Percentiles rank a stretch among this genome's conserved stretches.
Evolutionary conservation across 1,139 yeast genomes (phyloP).

Genomic region (Scheffersomyces lignicola): DNA sequence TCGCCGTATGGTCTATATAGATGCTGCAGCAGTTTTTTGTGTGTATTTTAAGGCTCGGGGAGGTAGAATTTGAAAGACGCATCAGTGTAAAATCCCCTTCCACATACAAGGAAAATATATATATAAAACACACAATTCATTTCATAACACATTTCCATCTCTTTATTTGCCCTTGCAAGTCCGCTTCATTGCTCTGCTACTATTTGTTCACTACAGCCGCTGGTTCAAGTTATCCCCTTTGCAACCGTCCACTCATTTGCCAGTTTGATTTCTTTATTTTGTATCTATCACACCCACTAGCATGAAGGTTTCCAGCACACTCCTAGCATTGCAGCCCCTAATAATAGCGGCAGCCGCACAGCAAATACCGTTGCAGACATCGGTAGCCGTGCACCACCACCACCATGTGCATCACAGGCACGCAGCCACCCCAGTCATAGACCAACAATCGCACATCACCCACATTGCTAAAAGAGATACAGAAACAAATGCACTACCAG

Average conservation of each 20-base stretch:
- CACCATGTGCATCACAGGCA: conserved; percentile 6
- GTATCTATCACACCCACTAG: background rate
- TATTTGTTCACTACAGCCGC: too few species aligned
- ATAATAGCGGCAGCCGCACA: background rate
- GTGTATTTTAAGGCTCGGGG: too few species aligned
- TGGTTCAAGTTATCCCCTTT: too few species aligned
- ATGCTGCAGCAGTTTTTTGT: too few species aligned
- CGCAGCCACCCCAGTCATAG: conserved; percentile 1
- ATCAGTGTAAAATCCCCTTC: too few species aligned
- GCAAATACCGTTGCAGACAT: conserved; percentile 2
- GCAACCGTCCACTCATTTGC: conserved; percentile 2
- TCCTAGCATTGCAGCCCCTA: background rate
- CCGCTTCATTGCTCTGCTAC: too few species aligned
- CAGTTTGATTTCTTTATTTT: background rate
- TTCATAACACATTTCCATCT: too few species aligned
- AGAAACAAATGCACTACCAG: background rate
- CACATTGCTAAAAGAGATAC: background rate
- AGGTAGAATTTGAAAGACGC: too few species aligned
- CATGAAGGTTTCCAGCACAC: background rate
- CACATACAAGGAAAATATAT: too few species aligned
- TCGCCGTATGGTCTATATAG: too few species aligned
- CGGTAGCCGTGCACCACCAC: conserved; percentile 1
- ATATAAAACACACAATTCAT: too few species aligned
- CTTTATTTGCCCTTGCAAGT: too few species aligned
- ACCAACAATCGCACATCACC: conserved; percentile 1